Conservation (phyloP, 805 yeast species). For the Ogataea paradorogensis region DNA sequence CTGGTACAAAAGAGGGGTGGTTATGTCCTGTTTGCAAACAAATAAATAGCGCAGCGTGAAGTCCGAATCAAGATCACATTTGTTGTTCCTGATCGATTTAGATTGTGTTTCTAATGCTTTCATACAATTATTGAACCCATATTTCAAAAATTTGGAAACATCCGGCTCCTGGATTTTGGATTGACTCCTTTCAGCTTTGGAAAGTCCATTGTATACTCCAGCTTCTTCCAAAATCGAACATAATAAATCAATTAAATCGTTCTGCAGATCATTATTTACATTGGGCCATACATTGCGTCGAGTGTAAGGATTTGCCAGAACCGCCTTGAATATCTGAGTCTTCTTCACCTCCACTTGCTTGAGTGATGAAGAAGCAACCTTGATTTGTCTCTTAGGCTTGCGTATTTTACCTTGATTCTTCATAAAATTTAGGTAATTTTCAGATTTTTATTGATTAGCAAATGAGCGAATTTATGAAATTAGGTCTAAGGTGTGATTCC, state of each 20-base stretch:
- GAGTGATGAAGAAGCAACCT: slow-evolving; percentile 7
- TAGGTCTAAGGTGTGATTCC: too few relatives aligned
- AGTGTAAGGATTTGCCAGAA: slow-evolving; percentile 61
- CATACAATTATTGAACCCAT: slow-evolving; percentile 59
- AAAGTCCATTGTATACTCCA: slow-evolving; percentile 18
- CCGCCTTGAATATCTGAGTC: slow-evolving; percentile 59
- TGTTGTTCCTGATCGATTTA: slow-evolving; percentile 17
- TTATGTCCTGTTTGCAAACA: slow-evolving; percentile 46
- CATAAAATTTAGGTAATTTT: slow-evolving; percentile 3
- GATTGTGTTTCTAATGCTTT: slow-evolving; percentile 46
- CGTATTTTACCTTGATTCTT: slow-evolving; percentile 6
- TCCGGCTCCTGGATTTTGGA: slow-evolving; percentile 29
- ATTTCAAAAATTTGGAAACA: slow-evolving; percentile 28
- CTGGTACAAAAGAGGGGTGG: slow-evolving; percentile 47
- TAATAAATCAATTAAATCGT: slow-evolving; percentile 30
- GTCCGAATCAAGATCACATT: slow-evolving; percentile 17
- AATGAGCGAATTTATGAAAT: too few relatives aligned
- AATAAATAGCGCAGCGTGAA: slow-evolving; percentile 42
- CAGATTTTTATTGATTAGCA: too few relatives aligned
- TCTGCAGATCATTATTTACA: slow-evolving; percentile 33
- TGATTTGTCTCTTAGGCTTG: slow-evolving; percentile 1
- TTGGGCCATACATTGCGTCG: slow-evolving; percentile 41
- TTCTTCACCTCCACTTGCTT: slow-evolving; percentile 49
- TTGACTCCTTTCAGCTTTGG: slow-evolving; percentile 26
- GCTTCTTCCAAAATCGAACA: slow-evolving; percentile 14